Percentiles rank a stretch among this genome's conserved stretches.
phyloP scores from a whole-genome alignment of 2,329 filamentous ascomycete species.

The Westerdykella aurantiaca region DNA sequence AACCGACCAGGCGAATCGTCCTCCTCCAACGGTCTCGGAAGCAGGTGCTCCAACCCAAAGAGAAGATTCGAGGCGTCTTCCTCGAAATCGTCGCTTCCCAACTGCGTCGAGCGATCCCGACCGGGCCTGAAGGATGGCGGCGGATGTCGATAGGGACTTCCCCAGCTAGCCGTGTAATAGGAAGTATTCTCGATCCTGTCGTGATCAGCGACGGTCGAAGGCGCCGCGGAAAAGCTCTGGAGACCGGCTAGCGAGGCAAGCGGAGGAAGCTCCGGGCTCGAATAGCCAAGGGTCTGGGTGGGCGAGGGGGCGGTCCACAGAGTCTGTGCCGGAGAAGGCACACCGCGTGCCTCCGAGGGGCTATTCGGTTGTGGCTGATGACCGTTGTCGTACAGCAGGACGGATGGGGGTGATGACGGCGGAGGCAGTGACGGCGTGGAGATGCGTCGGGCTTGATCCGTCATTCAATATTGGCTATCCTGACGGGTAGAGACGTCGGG shows the following conservation, averaged over 20 bases:
- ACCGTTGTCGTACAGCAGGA: constrained; percentile 15
- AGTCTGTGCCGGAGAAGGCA: constrained; percentile 30
- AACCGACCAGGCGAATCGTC: constrained; percentile 1
- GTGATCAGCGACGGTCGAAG: constrained; percentile 30
- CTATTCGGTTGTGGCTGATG: constrained; percentile 13
- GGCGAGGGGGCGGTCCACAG: constrained; percentile 38
- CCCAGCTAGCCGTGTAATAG: constrained; percentile 77
- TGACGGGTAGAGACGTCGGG: constrained; percentile 5
- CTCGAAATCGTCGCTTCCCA: constrained; percentile 37
- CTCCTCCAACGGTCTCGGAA: constrained; percentile 20
- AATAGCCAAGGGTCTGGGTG: constrained; percentile 37
- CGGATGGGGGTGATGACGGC: constrained; percentile 34
- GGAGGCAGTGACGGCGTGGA: constrained; percentile 28
- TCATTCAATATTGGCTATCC: constrained; percentile 16
- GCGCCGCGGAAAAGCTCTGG: constrained; percentile 29
- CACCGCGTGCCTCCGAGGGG: constrained; percentile 21
- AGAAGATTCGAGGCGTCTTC: constrained; percentile 32
- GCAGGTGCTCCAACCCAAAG: constrained; percentile 37
- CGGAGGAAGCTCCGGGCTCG: constrained; percentile 39
- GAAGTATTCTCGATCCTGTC: constrained; percentile 44
- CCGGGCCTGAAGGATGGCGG: constrained; percentile 38
- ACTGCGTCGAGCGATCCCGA: constrained; percentile 21
- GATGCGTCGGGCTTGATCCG: constrained; percentile 38
- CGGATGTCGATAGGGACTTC: constrained; percentile 75
- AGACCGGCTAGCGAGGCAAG: constrained; percentile 32